Percentiles rank a stretch among this genome's conserved stretches.
These are phyloP conservation scores for Xylaria grammica DNA, from an alignment of 495 filamentous ascomycete genomes.

Conservation along the genomic window DNA sequence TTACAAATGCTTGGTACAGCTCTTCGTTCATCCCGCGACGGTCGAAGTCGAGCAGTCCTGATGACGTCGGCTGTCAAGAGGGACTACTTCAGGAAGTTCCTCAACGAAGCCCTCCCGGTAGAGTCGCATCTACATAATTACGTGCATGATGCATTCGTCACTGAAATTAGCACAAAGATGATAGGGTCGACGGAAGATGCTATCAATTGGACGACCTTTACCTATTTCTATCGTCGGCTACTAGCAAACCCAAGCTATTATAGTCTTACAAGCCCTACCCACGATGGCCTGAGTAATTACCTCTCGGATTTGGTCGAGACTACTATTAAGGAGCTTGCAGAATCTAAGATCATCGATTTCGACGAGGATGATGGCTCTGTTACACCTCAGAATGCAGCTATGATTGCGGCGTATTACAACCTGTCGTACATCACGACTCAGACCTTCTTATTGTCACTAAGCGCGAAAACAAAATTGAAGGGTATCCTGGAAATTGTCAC, in stretches of 20 bases:
- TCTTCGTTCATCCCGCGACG: constrained; percentile 75
- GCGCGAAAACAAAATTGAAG: constrained; percentile 87
- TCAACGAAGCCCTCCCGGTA: constrained; percentile 93
- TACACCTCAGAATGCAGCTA: constrained; percentile 88
- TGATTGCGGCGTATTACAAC: constrained; percentile 99
- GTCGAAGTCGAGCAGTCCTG: constrained; percentile 83
- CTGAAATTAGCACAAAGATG: constrained; percentile 92
- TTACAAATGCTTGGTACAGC: constrained; percentile 99
- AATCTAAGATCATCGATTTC: constrained; percentile 94
- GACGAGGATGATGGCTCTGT: constrained; percentile 96
- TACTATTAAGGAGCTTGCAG: constrained; percentile 86
- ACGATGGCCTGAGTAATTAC: constrained; percentile 92
- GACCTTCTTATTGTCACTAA: constrained; percentile 96
- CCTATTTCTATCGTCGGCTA: constrained; percentile 97
- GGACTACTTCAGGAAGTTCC: constrained; percentile 98
- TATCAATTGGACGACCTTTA: constrained; percentile 97
- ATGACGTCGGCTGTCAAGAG: constrained; percentile 95
- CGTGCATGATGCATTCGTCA: constrained; percentile 94
- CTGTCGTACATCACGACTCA: constrained; percentile 99
- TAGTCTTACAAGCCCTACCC: constrained; percentile 83
- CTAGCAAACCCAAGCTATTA: constrained; percentile 98
- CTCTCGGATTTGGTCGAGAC: constrained; percentile 94
- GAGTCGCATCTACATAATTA: constrained; percentile 92
- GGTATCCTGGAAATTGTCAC: constrained; percentile 96
- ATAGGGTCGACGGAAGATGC: constrained; percentile 96